Conservation (phyloP, 2,329 filamentous ascomycete genomes). For the Stachybotrys chlorohalonatus region DNA sequence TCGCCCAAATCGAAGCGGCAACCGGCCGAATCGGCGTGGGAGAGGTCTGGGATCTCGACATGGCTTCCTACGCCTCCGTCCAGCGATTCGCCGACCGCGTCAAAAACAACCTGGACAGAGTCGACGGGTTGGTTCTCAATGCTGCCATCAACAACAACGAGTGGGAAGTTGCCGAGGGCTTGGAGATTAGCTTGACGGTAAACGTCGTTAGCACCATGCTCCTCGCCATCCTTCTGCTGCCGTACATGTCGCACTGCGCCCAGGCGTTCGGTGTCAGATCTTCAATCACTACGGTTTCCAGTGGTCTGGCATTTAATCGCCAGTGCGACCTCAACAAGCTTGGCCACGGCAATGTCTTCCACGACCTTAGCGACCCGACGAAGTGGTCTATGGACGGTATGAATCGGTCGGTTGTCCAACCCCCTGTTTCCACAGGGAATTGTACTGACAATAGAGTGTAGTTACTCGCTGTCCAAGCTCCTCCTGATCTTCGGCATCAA, state of each 20-base stretch:
- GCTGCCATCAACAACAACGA: constrained; percentile 15
- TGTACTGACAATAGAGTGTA: not conserved
- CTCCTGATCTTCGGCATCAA: constrained; percentile 14
- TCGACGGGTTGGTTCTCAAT: constrained; percentile 34
- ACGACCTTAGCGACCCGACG: not conserved
- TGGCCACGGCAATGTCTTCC: constrained; percentile 2
- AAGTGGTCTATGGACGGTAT: not conserved
- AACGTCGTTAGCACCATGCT: constrained; percentile 38
- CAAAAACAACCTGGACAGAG: constrained; percentile 20
- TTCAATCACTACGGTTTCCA: constrained; percentile 23
- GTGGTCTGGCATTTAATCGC: constrained; percentile 2
- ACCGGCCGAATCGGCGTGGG: constrained; percentile 14
- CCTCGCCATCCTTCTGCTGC: constrained; percentile 32
- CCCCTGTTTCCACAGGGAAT: not conserved
- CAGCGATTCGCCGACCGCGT: constrained; percentile 23
- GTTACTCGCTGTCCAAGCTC: constrained; percentile 18
- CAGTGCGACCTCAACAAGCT: constrained; percentile 3
- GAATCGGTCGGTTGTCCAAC: not conserved
- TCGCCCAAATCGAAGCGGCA: constrained; percentile 19
- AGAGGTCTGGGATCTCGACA: constrained; percentile 34
- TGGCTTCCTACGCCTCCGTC: constrained; percentile 24
- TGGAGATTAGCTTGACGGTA: constrained; percentile 32
- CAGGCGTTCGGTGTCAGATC: constrained; percentile 20
- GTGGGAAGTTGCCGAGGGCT: constrained; percentile 23
- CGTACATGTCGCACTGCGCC: constrained; percentile 27